Evolutionary conservation across 768 basidiomycete species (phyloP).

Genomic region (Mrakia blollopis): DNA sequence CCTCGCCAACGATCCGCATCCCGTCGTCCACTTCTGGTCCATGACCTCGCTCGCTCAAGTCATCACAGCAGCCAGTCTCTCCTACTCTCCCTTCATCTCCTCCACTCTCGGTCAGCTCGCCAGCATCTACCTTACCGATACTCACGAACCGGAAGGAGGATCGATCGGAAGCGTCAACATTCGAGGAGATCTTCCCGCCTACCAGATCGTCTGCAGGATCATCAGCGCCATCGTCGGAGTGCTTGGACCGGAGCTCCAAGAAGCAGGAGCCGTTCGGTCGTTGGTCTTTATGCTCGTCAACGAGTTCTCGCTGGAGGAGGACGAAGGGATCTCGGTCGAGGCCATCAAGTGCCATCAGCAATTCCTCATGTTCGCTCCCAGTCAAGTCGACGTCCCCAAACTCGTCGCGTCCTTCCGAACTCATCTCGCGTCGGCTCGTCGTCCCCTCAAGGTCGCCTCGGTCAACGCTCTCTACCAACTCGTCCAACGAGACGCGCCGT

Average conservation of each 20-base stretch:
- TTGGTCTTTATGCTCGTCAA: conserved; percentile 78
- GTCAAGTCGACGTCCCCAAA: conserved; percentile 72
- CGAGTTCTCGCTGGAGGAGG: conserved; percentile 76
- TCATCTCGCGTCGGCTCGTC: conserved; percentile 71
- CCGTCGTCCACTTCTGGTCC: conserved; percentile 91
- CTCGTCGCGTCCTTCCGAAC: conserved; percentile 71
- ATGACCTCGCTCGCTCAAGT: conserved; percentile 77
- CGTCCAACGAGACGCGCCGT: conserved; percentile 86
- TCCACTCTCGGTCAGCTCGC: conserved; percentile 84
- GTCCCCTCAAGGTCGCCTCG: conserved; percentile 85
- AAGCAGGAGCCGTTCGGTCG: conserved; percentile 70
- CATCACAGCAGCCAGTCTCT: conserved; percentile 83
- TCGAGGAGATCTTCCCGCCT: conserved; percentile 84
- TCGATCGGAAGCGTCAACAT: conserved; percentile 73
- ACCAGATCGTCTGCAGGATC: conserved; percentile 84
- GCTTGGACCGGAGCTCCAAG: conserved; percentile 91
- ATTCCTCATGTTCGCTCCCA: conserved; percentile 90
- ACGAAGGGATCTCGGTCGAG: conserved; percentile 83
- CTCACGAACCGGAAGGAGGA: conserved; percentile 90
- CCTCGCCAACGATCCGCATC: conserved; percentile 90
- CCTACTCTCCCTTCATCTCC: conserved; percentile 82
- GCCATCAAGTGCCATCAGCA: conserved; percentile 96
- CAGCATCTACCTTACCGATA: conserved; percentile 80
- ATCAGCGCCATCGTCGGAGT: conserved; percentile 90
- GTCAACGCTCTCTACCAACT: conserved; percentile 96